Percentiles rank a stretch among this genome's conserved stretches.
Evolutionary conservation across 148 eudicot species (phyloP).

Genomic region (Nepenthes mirabilis): DNA sequence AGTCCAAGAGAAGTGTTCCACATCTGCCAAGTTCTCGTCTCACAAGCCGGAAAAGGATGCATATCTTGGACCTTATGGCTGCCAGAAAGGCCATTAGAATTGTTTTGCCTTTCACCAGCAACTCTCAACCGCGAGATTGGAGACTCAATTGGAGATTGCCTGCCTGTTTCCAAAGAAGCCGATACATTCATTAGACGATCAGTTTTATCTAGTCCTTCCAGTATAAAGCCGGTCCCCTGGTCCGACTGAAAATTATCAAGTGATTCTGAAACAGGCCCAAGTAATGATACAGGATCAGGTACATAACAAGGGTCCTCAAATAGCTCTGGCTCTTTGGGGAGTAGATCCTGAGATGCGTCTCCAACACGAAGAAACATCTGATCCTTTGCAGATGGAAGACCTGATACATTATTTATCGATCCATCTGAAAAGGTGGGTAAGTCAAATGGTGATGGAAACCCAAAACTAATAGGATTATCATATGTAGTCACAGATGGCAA

Average conservation of each 20-base stretch:
- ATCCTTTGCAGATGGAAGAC: slow-evolving; percentile 44
- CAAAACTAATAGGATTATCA: slow-evolving; percentile 76
- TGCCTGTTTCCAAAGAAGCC: slow-evolving; percentile 35
- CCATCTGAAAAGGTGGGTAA: slow-evolving; percentile 46
- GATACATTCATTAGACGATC: slow-evolving; percentile 32
- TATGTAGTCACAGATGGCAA: slow-evolving; percentile 40
- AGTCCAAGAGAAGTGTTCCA: slow-evolving; percentile 75
- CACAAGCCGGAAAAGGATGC: slow-evolving; percentile 24
- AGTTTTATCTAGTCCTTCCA: slow-evolving; percentile 42
- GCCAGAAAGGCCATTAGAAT: slow-evolving; percentile 30
- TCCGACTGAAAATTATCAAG: slow-evolving; percentile 82
- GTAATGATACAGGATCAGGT: slow-evolving; percentile 86
- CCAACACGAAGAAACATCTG: slow-evolving; percentile 38
- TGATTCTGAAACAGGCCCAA: slow-evolving; percentile 96
- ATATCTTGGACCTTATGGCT: slow-evolving; percentile 49
- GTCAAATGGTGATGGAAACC: slow-evolving; percentile 62
- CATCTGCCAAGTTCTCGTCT: slow-evolving; percentile 80
- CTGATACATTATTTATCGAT: slow-evolving; percentile 29
- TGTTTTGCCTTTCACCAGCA: slow-evolving; percentile 46
- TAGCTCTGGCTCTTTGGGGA: slow-evolving; percentile 77
- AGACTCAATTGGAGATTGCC: slow-evolving; percentile 89
- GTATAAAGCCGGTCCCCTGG: slow-evolving; percentile 47
- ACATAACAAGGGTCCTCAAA: slow-evolving; percentile 98
- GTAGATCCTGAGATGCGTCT: slow-evolving; percentile 35
- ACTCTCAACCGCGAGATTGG: slow-evolving; percentile 64